Evolutionary conservation across 495 filamentous ascomycete genomes (phyloP).

Genomic region (Neurospora tetraspora): DNA sequence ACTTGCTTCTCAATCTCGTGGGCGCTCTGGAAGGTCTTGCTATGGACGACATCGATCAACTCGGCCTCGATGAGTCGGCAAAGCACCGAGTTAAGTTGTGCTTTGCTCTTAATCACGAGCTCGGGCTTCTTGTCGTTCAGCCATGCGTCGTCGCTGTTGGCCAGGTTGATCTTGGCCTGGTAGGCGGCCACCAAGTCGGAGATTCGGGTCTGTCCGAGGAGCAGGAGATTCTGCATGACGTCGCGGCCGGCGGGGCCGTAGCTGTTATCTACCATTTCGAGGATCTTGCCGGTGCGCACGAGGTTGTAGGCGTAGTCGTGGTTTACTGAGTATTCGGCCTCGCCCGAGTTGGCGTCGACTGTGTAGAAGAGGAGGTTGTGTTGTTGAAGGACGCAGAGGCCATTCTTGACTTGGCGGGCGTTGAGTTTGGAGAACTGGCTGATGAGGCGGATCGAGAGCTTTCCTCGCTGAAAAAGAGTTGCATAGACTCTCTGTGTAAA

Average conservation of each 20-base stretch:
- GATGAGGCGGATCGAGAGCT: constrained; percentile 60
- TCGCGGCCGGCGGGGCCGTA: constrained; percentile 60
- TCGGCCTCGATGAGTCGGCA: constrained; percentile 34
- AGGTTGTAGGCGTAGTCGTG: constrained; percentile 65
- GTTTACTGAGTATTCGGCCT: constrained; percentile 74
- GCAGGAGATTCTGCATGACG: constrained; percentile 63
- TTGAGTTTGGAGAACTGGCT: constrained; percentile 56
- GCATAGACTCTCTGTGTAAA: constrained; percentile 61
- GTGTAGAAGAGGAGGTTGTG: constrained; percentile 75
- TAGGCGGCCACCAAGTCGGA: constrained; percentile 50
- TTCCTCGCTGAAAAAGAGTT: constrained; percentile 65
- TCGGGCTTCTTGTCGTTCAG: constrained; percentile 10
- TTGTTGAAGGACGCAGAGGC: constrained; percentile 75
- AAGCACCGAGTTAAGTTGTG: constrained; percentile 29
- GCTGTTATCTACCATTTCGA: constrained; percentile 58
- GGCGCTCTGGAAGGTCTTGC: constrained; percentile 28
- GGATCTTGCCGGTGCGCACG: constrained; percentile 69
- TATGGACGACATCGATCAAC: constrained; percentile 32
- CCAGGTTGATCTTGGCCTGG: constrained; percentile 24
- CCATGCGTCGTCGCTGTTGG: constrained; percentile 9
- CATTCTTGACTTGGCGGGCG: constrained; percentile 60
- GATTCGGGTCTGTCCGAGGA: constrained; percentile 67
- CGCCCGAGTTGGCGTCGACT: constrained; percentile 48
- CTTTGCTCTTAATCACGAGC: constrained; percentile 18
- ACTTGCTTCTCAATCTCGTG: constrained; percentile 27